Evolutionary conservation across 108 stramenopile species (phyloP).

Genomic region (Nitzschia palea): DNA sequence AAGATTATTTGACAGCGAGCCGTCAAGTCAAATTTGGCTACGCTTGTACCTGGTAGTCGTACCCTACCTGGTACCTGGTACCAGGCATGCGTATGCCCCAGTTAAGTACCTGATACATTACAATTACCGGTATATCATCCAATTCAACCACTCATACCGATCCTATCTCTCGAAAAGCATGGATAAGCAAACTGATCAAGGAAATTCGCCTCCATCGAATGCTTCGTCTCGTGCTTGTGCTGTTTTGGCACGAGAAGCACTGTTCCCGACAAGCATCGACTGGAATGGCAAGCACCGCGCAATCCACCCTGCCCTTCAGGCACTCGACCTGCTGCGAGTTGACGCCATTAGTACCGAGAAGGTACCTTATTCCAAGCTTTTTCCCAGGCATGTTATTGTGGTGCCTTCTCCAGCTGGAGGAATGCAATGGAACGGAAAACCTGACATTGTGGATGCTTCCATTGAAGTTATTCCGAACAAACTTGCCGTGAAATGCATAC

Average conservation of each 20-base stretch:
- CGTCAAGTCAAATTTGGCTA: no score
- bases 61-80: no score
- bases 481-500: not conserved
- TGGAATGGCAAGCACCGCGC: slow-evolving; percentile 12
- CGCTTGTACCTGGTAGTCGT: no score
- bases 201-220: no score
- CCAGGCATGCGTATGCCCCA: no score
- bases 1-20: no score
- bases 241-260: slow-evolving; percentile 8
- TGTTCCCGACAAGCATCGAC: slow-evolving; percentile 2
- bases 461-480: slow-evolving; percentile 11
- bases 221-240: no score
- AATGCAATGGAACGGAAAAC: slow-evolving; percentile 16
- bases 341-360: not conserved
- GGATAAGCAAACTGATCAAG: no score
- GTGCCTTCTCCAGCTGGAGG: slow-evolving; percentile 7
- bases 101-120: no score
- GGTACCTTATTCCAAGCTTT: slow-evolving; percentile 6
- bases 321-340: not conserved
- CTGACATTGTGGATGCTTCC: slow-evolving; percentile 7
- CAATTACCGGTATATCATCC: no score
- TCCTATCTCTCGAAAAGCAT: no score
- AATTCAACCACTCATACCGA: no score
- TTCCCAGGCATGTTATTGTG: slow-evolving; percentile 12
- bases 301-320: slow-evolving; percentile 5